Evolutionary conservation across 306 rosid genomes (phyloP), one percentile per base, ranked within the genome.

Genomic region (Ochetophila trinervis): DNA sequence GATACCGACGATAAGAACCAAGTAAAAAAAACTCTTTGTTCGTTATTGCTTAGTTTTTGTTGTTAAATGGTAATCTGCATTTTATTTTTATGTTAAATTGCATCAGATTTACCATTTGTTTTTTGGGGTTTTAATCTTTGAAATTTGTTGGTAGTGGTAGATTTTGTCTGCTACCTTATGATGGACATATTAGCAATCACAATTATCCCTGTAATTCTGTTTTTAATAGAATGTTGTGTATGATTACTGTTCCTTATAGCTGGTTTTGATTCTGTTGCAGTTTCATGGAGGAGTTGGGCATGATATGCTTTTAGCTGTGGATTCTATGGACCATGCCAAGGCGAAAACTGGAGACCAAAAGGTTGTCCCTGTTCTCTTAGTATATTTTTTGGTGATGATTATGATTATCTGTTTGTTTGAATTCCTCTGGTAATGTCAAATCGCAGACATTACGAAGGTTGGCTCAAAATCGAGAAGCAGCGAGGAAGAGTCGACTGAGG

Each of bases 381-480:
- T 32, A 4, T 21, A 9, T 13, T 1, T 8, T 19, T 57, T 15
- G 6, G 9, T 34, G 9, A 16, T 42, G 12, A 4, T n/a, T 4
- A 9, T 0, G 6, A 5, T 21, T 11, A 2, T 1, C 17, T 23
- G 4, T 63, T 61, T 19, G 3, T 44, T 20, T 4, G 1, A n/a
- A 53, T 34, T 53, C 8, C 18, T 30, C 24, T 19, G 23, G 57
- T 7, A 37, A 14, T 16, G 22, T 44, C 8, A 12, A 51, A 61
- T 48, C 10, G 16, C 81, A 88, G 93, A 72, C 80, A 4, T 80
- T 85, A 23, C 88, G 95, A 3, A 68, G 97, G 75, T 63, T 87
- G 57, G 95, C 97, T 42, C 90, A 87, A 72, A 87, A 90, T 79
- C 84, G 88, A 40, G 95, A 87, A 76, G 92, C 95, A 22, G 95